Evolutionary conservation across 768 basidiomycete species (phyloP).

Genomic region (Lactarius psammicola): DNA sequence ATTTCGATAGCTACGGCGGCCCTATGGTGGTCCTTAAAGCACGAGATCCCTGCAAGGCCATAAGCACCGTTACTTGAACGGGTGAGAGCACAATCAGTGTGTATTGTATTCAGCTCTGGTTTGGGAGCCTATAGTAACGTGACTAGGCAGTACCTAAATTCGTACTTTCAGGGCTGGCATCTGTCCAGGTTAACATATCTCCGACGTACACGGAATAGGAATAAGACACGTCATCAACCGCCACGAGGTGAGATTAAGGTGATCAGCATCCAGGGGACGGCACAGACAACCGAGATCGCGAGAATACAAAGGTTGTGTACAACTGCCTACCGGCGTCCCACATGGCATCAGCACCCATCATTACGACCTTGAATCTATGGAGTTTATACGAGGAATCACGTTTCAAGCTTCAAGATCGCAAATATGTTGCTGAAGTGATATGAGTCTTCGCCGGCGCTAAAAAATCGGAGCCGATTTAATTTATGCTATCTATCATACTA

Average conservation of each 20-base stretch:
- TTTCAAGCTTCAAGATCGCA: not conserved
- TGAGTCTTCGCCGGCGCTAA: not conserved
- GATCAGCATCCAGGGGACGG: not conserved
- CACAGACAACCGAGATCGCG: slow-evolving; percentile 10
- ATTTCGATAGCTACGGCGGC: not conserved
- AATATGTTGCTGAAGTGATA: not conserved
- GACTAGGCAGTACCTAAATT: not conserved
- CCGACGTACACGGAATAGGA: slow-evolving; percentile 15
- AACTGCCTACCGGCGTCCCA: not conserved
- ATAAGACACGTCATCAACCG: not conserved
- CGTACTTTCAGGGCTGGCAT: not conserved
- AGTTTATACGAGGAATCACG: not conserved
- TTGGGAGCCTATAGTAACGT: not conserved
- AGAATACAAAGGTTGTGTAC: not conserved
- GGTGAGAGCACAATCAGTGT: not conserved
- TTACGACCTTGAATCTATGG: not conserved
- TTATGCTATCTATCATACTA: not conserved
- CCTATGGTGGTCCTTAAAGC: not conserved
- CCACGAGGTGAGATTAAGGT: slow-evolving; percentile 7
- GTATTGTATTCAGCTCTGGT: not conserved
- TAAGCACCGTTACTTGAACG: not conserved
- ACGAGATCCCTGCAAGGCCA: not conserved
- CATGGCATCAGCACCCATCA: not conserved
- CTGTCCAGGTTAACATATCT: not conserved
- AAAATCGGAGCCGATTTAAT: not conserved